Percentiles rank a stretch among this genome's conserved stretches.
These are phyloP conservation scores for Colletotrichum chrysophilum DNA, from an alignment of 2,329 filamentous ascomycete genomes.

Conservation along the genomic window DNA sequence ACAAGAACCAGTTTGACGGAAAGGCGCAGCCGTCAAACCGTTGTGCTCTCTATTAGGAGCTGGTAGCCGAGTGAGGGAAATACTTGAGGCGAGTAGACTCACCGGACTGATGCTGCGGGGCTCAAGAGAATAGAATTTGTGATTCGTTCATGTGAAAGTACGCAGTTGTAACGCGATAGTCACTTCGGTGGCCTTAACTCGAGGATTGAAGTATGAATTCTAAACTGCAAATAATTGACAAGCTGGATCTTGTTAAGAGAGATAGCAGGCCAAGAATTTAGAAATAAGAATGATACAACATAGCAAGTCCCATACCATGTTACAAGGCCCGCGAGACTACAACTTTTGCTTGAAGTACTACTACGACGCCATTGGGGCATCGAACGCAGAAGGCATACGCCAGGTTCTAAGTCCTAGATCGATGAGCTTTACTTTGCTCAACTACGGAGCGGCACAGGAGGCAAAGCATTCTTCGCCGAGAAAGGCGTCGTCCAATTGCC, in stretches of 20 bases:
- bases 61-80: background rate
- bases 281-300: background rate
- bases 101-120: background rate
- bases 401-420: accelerated
- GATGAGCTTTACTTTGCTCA: background rate
- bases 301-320: background rate
- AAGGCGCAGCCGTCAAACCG: background rate
- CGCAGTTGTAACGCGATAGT: background rate
- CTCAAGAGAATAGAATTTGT: background rate
- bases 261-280: background rate
- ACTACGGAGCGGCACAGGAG: background rate
- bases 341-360: background rate
- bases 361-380: background rate
- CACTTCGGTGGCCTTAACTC: background rate
- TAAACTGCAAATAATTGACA: background rate
- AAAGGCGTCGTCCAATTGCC: background rate
- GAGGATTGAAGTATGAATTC: background rate
- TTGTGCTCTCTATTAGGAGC: background rate
- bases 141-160: background rate
- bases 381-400: accelerated
- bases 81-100: accelerated
- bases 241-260: background rate
- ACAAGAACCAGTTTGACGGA: background rate
- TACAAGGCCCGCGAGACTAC: background rate
- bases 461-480: background rate